Conservation (phyloP, 768 basidiomycete genomes). For the Podaxis pistillaris region DNA sequence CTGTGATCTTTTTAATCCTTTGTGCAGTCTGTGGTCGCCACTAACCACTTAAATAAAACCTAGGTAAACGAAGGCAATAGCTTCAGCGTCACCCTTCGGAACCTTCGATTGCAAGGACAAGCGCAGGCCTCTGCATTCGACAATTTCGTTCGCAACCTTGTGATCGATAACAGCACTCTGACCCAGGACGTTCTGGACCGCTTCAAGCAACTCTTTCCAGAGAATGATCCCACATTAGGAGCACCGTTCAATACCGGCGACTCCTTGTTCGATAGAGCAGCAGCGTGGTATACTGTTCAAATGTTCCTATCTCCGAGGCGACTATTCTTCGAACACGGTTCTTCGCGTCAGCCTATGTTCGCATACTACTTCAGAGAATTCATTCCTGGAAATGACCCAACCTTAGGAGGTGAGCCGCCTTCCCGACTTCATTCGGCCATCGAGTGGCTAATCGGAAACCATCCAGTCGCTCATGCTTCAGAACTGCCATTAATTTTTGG, state of each 20-base stretch:
- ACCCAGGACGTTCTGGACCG: conserved; percentile 37
- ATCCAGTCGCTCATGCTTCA: conserved; percentile 46
- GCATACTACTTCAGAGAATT: conserved; percentile 57
- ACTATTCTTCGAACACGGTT: conserved; percentile 48
- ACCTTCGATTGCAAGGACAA: conserved; percentile 34
- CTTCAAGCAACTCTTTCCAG: conserved; percentile 42
- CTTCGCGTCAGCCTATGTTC: conserved; percentile 46
- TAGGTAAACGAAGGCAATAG: conserved; percentile 55
- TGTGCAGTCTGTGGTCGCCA: neutral
- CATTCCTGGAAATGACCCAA: conserved; percentile 50
- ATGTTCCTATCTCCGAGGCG: conserved; percentile 55
- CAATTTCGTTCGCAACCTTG: conserved; percentile 42
- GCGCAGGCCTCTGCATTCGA: conserved; percentile 45
- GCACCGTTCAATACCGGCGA: conserved; percentile 59
- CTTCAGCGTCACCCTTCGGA: conserved; percentile 38
- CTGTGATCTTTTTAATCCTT: conserved; percentile 29
- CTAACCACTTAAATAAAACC: neutral
- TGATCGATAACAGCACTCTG: conserved; percentile 52
- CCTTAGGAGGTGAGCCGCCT: conserved; percentile 40
- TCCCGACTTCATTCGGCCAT: neutral
- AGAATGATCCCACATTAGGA: conserved; percentile 45
- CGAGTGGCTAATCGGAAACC: neutral
- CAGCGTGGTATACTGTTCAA: conserved; percentile 56
- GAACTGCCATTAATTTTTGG: conserved; percentile 51
- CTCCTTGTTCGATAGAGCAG: conserved; percentile 54